Conservation (phyloP, 805 yeast genomes). For the Ascoidea rubescens region DNA sequence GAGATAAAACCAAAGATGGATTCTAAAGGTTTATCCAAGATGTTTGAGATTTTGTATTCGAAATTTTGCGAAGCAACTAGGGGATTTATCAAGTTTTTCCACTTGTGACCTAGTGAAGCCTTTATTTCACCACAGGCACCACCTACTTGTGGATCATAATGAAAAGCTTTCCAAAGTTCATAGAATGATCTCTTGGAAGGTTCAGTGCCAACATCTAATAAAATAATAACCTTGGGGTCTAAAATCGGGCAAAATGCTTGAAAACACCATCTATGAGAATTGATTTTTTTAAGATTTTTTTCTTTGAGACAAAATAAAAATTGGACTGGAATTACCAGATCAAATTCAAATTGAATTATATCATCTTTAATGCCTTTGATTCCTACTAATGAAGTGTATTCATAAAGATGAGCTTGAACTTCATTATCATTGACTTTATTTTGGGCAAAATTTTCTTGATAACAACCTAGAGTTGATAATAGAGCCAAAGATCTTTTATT, state of each 20-base stretch:
- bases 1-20: conserved; percentile 89
- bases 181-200: conserved; percentile 78
- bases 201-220: conserved; percentile 90
- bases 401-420: conserved; percentile 53
- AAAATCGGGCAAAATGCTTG: conserved; percentile 80
- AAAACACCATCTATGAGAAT: conserved; percentile 94
- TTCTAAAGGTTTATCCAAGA: conserved; percentile 91
- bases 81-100: conserved; percentile 55
- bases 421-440: conserved; percentile 42
- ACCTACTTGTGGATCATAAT: conserved; percentile 63
- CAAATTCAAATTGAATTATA: conserved; percentile 75
- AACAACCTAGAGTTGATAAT: conserved; percentile 50
- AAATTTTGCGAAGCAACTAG: conserved; percentile 93
- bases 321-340: conserved; percentile 87
- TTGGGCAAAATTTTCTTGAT: conserved; percentile 54
- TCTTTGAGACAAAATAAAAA: conserved; percentile 83
- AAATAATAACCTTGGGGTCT: conserved; percentile 69
- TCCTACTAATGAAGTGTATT: conserved; percentile 48
- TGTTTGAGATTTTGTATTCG: conserved; percentile 91
- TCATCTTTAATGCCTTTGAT: conserved; percentile 30
- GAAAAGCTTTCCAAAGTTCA: conserved; percentile 81
- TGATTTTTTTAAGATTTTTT: conserved; percentile 76
- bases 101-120: conserved; percentile 61
- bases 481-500: conserved; percentile 49
- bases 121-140: conserved; percentile 98